A percentile compares a stretch with the other conserved stretches of the same genome.
Evolutionary conservation across 2,329 filamentous ascomycete genomes (phyloP).

Genomic region (Eutypella sp.): DNA sequence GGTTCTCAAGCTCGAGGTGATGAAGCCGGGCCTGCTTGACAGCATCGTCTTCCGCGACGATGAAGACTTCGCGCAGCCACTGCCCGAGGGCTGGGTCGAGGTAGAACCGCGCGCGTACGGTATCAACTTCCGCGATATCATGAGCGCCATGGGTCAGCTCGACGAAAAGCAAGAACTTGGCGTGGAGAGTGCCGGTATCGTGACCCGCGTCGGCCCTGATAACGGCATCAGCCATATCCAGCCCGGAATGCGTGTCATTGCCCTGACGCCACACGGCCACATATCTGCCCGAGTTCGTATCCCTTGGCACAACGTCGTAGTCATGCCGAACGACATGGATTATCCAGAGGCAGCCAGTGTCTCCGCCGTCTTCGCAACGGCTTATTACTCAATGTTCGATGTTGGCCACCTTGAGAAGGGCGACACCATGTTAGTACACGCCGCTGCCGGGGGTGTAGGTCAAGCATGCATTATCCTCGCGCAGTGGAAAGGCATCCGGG

Average conservation of each 20-base stretch:
- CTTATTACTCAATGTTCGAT: background rate
- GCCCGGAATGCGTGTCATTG: slow-evolving; percentile 32
- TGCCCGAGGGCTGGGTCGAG: slow-evolving; percentile 21
- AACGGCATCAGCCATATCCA: slow-evolving; percentile 15
- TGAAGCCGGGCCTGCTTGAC: background rate
- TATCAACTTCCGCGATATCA: slow-evolving; percentile 42
- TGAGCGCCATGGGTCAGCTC: slow-evolving; percentile 37
- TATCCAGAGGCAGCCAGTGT: background rate
- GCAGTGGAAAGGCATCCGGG: background rate
- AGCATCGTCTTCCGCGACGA: slow-evolving; percentile 26
- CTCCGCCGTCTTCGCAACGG: background rate
- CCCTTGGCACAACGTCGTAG: slow-evolving; percentile 27
- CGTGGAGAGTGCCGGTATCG: slow-evolving; percentile 35
- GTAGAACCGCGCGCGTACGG: slow-evolving; percentile 30
- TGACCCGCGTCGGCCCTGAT: slow-evolving; percentile 22
- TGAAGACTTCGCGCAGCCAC: slow-evolving; percentile 24
- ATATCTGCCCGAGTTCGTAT: slow-evolving; percentile 30
- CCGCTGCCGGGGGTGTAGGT: background rate
- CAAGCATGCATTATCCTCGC: background rate
- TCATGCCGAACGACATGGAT: slow-evolving; percentile 6
- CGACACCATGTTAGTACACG: background rate
- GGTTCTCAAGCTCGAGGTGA: slow-evolving; percentile 5
- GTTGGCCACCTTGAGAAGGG: background rate
- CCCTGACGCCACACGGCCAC: slow-evolving; percentile 28
- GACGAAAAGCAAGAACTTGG: slow-evolving; percentile 29